Evolutionary conservation across 2,329 filamentous ascomycete genomes (phyloP), one percentile per base, ranked within the genome.

Genomic region (Gnomoniopsis smithogilvyi): DNA sequence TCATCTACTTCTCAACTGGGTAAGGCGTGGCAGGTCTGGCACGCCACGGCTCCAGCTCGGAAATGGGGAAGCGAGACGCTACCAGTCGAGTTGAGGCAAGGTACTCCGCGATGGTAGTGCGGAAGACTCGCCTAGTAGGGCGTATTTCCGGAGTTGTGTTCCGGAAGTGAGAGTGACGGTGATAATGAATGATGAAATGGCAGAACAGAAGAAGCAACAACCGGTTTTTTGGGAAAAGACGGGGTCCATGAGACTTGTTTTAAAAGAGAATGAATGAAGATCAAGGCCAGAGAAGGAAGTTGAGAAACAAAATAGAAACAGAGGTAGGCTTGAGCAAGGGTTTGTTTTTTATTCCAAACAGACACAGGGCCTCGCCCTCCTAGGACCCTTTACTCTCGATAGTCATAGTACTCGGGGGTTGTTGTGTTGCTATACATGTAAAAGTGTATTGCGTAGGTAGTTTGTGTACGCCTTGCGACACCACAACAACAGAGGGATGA

Each of bases 11-110:
- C 26, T 30, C 26, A 30, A 30, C 26, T 30, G 46, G 45, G 48
- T 46, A 24, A 43, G 48, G 36, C 24, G 55, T 15, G 19, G 41
- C 24, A 36, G 34, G 33, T 50, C 56, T 46, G 54, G 36, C 34
- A 33, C 49, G 26, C 26, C 26, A 50, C 51, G 56, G 45, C 51
- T 54, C 51, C 47, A 50, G 48, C 34, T 36, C 17, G 48, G 26
- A 51, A 21, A 24, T 41, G 19, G 30, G 33, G 49, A 51, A 14
- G 15, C 3, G 38, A n/a, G 38, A 41, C 3, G 38, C 12, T 41
- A 15, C n/a, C 3, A 4, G n/a, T 12, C n/a, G 38, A 41, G 38
- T 30, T 8, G 26, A 30, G 26, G 26, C 26, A 30, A 30, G 26
- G 26, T 30, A 30, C 26, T 30, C 26, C 26, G 26, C 26, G 26